These are phyloP conservation scores for Chrysoporthe puriensis DNA, from an alignment of 2,329 filamentous ascomycete species.

Conservation along the genomic window DNA sequence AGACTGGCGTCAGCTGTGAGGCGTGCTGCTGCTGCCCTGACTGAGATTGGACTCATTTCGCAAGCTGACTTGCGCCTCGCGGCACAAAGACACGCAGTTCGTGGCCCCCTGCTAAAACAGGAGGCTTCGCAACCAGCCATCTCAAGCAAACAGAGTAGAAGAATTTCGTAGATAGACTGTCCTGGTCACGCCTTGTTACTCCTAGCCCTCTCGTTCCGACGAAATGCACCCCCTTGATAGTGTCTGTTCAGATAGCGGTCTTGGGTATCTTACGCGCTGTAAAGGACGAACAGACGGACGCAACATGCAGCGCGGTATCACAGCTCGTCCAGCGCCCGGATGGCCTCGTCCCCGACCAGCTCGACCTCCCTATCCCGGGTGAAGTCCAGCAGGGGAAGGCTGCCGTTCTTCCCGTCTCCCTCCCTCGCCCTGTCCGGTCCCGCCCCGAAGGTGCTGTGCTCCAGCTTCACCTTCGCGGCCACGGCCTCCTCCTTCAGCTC, in stretches of 20 bases:
- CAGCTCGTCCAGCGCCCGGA: constrained; percentile 41
- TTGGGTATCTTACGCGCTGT: constrained; percentile 14
- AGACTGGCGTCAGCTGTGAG: neutral
- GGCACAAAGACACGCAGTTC: constrained; percentile 7
- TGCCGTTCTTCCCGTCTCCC: constrained; percentile 33
- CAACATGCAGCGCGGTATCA: constrained; percentile 27
- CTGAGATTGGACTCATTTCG: neutral
- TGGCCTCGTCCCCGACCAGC: constrained; percentile 32
- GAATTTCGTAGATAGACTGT: too few relatives aligned
- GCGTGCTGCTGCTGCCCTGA: neutral
- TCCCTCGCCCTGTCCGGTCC: constrained; percentile 2
- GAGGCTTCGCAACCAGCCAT: too few relatives aligned
- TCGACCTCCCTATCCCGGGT: constrained; percentile 30
- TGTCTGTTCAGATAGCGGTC: neutral
- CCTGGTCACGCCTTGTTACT: too few relatives aligned
- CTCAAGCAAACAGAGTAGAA: too few relatives aligned
- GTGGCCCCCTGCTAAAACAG: too few relatives aligned
- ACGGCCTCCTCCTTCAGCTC: constrained; percentile 19
- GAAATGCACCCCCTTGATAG: neutral
- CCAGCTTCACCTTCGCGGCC: constrained; percentile 23
- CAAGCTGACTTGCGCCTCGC: constrained; percentile 17
- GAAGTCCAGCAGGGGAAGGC: constrained; percentile 33
- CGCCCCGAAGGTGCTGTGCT: neutral
- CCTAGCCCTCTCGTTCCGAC: neutral
- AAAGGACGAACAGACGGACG: neutral